phyloP scores from a whole-genome alignment of 768 basidiomycete species.

The Lentinula edodes region DNA sequence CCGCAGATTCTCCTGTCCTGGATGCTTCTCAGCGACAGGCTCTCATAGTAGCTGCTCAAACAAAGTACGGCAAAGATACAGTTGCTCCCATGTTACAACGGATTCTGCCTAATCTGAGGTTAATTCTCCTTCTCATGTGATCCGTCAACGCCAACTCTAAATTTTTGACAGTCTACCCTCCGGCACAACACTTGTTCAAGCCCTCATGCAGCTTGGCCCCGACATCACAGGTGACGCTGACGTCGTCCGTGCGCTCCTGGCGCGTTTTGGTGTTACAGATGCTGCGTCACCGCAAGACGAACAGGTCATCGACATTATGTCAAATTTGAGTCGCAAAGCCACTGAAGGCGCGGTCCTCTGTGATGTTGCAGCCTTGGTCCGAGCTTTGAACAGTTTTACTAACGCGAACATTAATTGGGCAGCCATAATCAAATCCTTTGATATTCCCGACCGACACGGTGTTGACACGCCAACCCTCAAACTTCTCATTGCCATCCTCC shows the following conservation, averaged over 20 bases:
- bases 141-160: slow-evolving; percentile 12
- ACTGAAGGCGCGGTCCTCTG: slow-evolving; percentile 69
- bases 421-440: slow-evolving; percentile 78
- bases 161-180: slow-evolving; percentile 48
- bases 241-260: slow-evolving; percentile 60
- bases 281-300: slow-evolving; percentile 63
- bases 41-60: slow-evolving; percentile 67
- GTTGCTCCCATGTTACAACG: slow-evolving; percentile 69
- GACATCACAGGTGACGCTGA: slow-evolving; percentile 76
- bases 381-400: slow-evolving; percentile 71
- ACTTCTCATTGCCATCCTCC: slow-evolving; percentile 80
- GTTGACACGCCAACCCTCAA: slow-evolving; percentile 89
- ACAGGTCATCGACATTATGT: slow-evolving; percentile 68
- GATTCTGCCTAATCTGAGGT: slow-evolving; percentile 75
- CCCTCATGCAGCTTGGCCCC: slow-evolving; percentile 70
- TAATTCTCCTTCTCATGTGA: slow-evolving; percentile 13
- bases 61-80: slow-evolving; percentile 77
- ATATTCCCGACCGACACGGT: slow-evolving; percentile 75
- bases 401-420: slow-evolving; percentile 71
- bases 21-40: slow-evolving; percentile 72
- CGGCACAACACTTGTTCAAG: slow-evolving; percentile 67
- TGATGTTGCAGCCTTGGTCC: slow-evolving; percentile 70
- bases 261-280: slow-evolving; percentile 73
- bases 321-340: slow-evolving; percentile 60
- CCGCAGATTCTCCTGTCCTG: slow-evolving; percentile 64